These are phyloP conservation scores for Rossbeevera mucosa DNA, from an alignment of 768 basidiomycete genomes.

Conservation along the genomic window DNA sequence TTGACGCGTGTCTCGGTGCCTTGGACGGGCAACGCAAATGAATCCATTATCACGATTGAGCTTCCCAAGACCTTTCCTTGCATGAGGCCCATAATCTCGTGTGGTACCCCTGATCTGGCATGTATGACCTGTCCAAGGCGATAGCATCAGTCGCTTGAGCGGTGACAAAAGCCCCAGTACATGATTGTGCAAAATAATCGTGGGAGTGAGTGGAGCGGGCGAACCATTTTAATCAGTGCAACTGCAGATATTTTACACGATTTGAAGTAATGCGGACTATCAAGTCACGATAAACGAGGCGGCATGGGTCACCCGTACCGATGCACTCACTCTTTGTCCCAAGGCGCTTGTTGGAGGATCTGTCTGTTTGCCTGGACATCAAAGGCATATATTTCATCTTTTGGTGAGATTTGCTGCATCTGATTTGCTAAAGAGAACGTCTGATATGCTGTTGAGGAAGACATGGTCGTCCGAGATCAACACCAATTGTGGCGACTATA, in stretches of 20 bases:
- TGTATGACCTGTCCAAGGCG: slow-evolving; percentile 76
- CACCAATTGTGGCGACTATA: neutral
- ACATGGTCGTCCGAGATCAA: slow-evolving; percentile 16
- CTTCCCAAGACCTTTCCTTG: slow-evolving; percentile 89
- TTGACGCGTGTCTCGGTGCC: slow-evolving; percentile 98
- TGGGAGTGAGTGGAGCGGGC: neutral
- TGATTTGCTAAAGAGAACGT: slow-evolving; percentile 72
- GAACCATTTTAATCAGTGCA: slow-evolving; percentile 91
- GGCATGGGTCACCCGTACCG: neutral
- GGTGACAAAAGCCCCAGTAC: neutral
- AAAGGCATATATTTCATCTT: slow-evolving; percentile 77
- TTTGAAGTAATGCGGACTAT: slow-evolving; percentile 77
- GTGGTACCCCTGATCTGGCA: slow-evolving; percentile 92
- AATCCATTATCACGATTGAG: slow-evolving; percentile 85
- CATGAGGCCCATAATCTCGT: slow-evolving; percentile 99
- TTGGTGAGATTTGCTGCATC: slow-evolving; percentile 61
- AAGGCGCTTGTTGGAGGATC: slow-evolving; percentile 69
- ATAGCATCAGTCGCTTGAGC: neutral
- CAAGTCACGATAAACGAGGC: neutral
- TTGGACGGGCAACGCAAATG: slow-evolving; percentile 94
- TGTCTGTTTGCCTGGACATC: slow-evolving; percentile 63
- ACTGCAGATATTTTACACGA: slow-evolving; percentile 93
- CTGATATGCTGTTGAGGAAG: slow-evolving; percentile 60
- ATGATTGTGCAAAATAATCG: neutral
- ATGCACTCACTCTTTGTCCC: slow-evolving; percentile 75